phyloP scores from a whole-genome alignment of 257 asterid genomes.

The Nemophila menziesii region DNA sequence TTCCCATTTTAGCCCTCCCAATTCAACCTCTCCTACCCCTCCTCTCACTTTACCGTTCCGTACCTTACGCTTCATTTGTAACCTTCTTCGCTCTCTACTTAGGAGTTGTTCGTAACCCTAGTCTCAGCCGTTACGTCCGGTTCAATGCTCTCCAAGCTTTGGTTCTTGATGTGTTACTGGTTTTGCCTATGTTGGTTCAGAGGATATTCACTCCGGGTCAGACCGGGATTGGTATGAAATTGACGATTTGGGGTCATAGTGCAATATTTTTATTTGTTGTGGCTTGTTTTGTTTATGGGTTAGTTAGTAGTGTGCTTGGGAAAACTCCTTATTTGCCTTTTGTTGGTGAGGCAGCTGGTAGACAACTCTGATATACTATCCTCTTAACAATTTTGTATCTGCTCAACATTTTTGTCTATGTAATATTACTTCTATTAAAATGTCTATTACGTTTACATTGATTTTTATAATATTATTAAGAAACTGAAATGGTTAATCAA shows the following conservation, averaged over 20 bases:
- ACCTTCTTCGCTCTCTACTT: conserved; percentile 79
- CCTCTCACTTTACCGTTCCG: conserved; percentile 64
- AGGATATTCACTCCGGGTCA: conserved; percentile 61
- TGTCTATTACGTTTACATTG: too few species aligned
- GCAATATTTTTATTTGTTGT: conserved; percentile 52
- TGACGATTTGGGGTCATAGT: conserved; percentile 55
- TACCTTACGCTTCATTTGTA: conserved; percentile 77
- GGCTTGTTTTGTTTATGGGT: conserved; percentile 67
- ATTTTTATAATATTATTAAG: too few species aligned
- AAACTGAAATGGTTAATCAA: too few species aligned
- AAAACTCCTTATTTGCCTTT: conserved; percentile 79
- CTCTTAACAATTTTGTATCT: too few species aligned
- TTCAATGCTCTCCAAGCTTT: conserved; percentile 87
- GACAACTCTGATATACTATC: conserved; percentile 26
- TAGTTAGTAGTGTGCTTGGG: conserved; percentile 53
- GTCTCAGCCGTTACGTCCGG: conserved; percentile 53
- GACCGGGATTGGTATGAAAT: conserved; percentile 46
- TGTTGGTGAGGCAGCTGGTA: conserved; percentile 76
- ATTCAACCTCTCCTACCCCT: conserved; percentile 71
- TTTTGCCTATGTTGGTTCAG: conserved; percentile 66
- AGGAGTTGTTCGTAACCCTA: conserved; percentile 60
- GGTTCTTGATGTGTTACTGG: conserved; percentile 73
- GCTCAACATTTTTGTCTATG: background rate
- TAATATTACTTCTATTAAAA: too few species aligned
- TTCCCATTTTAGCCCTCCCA: conserved; percentile 55